Conservation (phyloP, 805 yeast species). For the Blastobotrys americana region DNA sequence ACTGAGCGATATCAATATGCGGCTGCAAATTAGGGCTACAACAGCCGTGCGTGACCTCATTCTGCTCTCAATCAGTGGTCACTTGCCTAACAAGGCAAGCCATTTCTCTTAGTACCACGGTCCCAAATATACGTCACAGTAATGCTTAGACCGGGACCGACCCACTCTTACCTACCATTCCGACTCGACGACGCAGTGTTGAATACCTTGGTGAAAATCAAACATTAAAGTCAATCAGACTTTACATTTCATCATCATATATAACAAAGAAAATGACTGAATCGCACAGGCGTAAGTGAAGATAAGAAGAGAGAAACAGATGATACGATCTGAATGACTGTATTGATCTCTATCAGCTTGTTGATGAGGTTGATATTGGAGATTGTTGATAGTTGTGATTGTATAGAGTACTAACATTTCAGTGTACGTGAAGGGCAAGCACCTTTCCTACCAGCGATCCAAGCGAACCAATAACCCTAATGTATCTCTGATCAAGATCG, state of each 20-base stretch:
- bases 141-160: not conserved
- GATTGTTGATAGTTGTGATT: not conserved
- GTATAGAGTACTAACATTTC: slow-evolving; percentile 12
- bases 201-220: slow-evolving; percentile 3
- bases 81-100: too few species aligned
- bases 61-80: too few species aligned
- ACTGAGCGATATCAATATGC: not conserved
- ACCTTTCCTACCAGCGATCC: slow-evolving; percentile 99
- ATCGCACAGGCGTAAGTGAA: slow-evolving; percentile 91
- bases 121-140: slow-evolving; percentile 1
- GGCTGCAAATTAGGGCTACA: not conserved
- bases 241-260: slow-evolving; percentile 2
- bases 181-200: not conserved
- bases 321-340: not conserved
- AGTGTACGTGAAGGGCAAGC: slow-evolving; percentile 99
- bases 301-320: too few species aligned
- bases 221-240: slow-evolving; percentile 4
- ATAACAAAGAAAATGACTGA: slow-evolving; percentile 65
- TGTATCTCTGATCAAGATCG: slow-evolving; percentile 93
- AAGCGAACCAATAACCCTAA: slow-evolving; percentile 97
- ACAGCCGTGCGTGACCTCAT: not conserved
- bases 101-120: not conserved
- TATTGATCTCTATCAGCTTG: not conserved
- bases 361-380: slow-evolving; percentile 2
- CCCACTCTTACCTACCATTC: not conserved